Percentiles rank a stretch among this genome's conserved stretches.
phyloP scores from a whole-genome alignment of 495 filamentous ascomycete genomes.

The Parathielavia hyrcaniae region DNA sequence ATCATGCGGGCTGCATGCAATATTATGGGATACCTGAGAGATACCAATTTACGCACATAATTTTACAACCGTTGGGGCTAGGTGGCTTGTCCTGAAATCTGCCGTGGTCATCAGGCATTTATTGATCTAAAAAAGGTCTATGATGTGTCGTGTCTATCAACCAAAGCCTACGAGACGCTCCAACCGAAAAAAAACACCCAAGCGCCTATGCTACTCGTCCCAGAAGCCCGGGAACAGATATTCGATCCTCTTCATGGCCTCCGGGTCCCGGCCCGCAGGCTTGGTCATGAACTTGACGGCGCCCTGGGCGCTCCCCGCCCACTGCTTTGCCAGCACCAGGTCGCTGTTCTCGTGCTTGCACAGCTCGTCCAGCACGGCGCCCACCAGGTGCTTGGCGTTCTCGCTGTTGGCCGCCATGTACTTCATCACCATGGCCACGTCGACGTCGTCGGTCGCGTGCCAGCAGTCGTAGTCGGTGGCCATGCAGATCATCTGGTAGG shows the following conservation, averaged over 20 bases:
- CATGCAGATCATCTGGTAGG: conserved; percentile 99
- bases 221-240: conserved; percentile 70
- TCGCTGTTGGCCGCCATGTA: conserved; percentile 88
- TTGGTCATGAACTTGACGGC: conserved; percentile 71
- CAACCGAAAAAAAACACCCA: not conserved
- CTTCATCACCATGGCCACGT: conserved; percentile 93
- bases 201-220: conserved; percentile 24
- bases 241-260: conserved; percentile 61
- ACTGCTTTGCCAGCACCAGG: conserved; percentile 73
- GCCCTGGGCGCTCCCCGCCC: conserved; percentile 55
- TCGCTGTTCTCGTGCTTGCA: conserved; percentile 65
- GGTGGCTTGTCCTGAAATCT: not conserved
- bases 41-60: not conserved
- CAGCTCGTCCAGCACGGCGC: conserved; percentile 80
- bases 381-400: conserved; percentile 80
- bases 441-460: conserved; percentile 70
- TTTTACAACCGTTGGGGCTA: not conserved
- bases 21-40: not conserved
- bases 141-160: conserved; percentile 4
- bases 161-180: not conserved
- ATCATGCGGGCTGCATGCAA: not conserved
- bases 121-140: conserved; percentile 9
- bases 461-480: conserved; percentile 98
- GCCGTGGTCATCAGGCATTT: not conserved
- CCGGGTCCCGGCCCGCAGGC: conserved; percentile 53